phyloP scores from a whole-genome alignment of 1,284 basidiomycete species.

The Spongispora temasekensis region DNA sequence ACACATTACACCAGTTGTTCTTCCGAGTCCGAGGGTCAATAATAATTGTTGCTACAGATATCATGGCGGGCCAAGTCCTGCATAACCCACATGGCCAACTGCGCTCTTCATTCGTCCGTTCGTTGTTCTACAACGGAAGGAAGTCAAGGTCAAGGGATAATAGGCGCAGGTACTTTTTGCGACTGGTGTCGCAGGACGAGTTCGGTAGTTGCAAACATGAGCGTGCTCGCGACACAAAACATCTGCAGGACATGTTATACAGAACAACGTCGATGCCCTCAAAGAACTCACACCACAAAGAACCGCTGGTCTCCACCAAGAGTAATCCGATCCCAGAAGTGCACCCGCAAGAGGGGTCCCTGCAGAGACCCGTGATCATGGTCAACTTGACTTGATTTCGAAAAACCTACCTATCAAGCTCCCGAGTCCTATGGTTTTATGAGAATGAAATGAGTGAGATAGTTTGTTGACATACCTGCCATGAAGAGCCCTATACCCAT shows the following conservation, averaged over 20 bases:
- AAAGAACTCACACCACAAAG: constrained; percentile 29
- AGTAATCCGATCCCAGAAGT: constrained; percentile 22
- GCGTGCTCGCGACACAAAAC: constrained; percentile 10
- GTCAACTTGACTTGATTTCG: too few relatives aligned
- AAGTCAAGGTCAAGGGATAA: neutral
- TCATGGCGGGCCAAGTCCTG: too few relatives aligned
- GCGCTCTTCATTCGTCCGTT: neutral
- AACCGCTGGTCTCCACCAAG: constrained; percentile 30
- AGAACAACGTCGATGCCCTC: neutral
- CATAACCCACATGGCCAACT: too few relatives aligned
- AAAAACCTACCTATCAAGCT: constrained; percentile 24
- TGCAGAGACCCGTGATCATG: constrained; percentile 2
- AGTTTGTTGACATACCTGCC: constrained; percentile 16
- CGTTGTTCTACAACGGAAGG: neutral
- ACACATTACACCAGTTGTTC: too few relatives aligned
- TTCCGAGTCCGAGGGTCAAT: too few relatives aligned
- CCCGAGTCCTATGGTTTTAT: constrained; percentile 21
- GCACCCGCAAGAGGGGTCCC: constrained; percentile 31
- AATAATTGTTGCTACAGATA: too few relatives aligned
- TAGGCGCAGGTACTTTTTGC: neutral
- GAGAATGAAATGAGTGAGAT: neutral
- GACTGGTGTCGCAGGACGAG: constrained; percentile 1
- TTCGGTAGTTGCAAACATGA: constrained; percentile 11
- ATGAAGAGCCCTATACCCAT: constrained; percentile 31
- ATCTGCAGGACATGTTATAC: constrained; percentile 13